Conservation (phyloP, 2,329 filamentous ascomycete genomes). For the Calonectria leucothoes region DNA sequence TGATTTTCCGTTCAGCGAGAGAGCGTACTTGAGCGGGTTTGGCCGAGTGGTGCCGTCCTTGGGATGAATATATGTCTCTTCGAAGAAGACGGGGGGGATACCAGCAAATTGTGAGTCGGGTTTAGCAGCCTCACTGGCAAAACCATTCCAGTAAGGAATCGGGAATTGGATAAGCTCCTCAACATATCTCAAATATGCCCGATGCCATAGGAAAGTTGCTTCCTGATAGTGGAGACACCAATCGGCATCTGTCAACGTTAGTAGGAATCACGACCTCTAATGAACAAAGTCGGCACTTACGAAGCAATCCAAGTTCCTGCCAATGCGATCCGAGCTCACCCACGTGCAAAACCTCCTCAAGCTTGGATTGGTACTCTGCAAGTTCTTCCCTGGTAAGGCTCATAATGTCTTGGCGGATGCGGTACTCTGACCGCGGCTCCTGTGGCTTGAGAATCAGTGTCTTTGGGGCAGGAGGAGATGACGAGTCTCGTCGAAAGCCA, state of each 20-base stretch:
- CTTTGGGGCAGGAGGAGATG: neutral
- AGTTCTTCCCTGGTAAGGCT: slow-evolving; percentile 6
- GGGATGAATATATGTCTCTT: slow-evolving; percentile 4
- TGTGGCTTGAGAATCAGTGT: neutral
- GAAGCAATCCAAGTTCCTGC: slow-evolving; percentile 13
- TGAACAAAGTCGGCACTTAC: neutral
- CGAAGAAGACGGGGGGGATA: slow-evolving; percentile 12
- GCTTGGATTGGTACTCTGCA: slow-evolving; percentile 12
- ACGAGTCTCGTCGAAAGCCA: slow-evolving; percentile 8
- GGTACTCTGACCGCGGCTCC: neutral
- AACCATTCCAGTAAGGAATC: slow-evolving; percentile 22
- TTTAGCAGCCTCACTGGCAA: neutral
- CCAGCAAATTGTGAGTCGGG: slow-evolving; percentile 2
- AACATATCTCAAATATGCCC: slow-evolving; percentile 15
- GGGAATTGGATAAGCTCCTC: slow-evolving; percentile 15
- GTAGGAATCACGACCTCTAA: no score
- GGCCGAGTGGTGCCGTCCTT: neutral
- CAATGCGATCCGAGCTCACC: slow-evolving; percentile 6
- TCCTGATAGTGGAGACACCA: slow-evolving; percentile 20
- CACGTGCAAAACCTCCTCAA: slow-evolving; percentile 14
- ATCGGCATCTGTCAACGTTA: neutral
- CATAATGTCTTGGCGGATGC: slow-evolving; percentile 15
- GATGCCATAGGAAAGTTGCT: slow-evolving; percentile 17
- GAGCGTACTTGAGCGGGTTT: slow-evolving; percentile 15
- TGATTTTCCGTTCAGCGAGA: neutral